Percentiles rank a stretch among this genome's conserved stretches.
phyloP scores from a whole-genome alignment of 352 stramenopile species.

The Globisporangium yorkense region DNA sequence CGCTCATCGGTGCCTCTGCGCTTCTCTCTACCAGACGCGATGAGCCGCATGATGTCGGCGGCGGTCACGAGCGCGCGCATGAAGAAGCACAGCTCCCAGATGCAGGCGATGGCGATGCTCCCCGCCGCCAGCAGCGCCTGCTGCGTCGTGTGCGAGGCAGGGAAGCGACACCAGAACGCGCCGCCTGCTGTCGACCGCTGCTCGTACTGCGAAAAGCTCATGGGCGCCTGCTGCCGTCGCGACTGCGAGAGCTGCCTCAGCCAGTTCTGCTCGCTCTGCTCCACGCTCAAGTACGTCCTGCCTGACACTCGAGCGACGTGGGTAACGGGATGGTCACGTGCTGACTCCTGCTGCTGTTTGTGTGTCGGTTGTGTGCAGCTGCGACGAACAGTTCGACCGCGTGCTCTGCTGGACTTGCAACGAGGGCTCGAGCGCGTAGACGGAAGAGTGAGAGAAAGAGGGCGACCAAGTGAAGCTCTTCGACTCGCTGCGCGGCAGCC shows the following conservation, averaged over 20 bases:
- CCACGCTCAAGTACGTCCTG: constrained; percentile 65
- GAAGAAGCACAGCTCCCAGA: constrained; percentile 53
- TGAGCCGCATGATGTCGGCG: constrained; percentile 74
- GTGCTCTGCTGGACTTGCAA: constrained; percentile 77
- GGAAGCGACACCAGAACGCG: constrained; percentile 12
- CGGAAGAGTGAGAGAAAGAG: constrained; percentile 3
- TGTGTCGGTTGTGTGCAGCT: constrained; percentile 19
- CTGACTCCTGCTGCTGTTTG: not conserved
- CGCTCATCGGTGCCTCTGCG: no score
- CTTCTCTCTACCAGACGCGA: constrained; percentile 34
- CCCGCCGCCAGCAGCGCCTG: constrained; percentile 5
- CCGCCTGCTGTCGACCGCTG: constrained; percentile 24
- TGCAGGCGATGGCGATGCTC: constrained; percentile 17
- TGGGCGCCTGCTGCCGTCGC: constrained; percentile 52
- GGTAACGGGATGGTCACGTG: not conserved
- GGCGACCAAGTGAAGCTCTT: not conserved
- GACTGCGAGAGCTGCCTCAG: constrained; percentile 51
- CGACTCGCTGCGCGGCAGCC: not conserved
- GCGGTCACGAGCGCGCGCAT: constrained; percentile 62
- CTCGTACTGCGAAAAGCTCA: constrained; percentile 55
- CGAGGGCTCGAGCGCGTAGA: constrained; percentile 18
- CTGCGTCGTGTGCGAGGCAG: constrained; percentile 37
- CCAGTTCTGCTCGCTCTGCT: constrained; percentile 74
- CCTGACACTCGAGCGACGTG: not conserved
- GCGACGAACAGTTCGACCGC: constrained; percentile 73